Percentiles rank a stretch among this genome's conserved stretches.
Conservation (phyloP, 495 filamentous ascomycete genomes). For the Endocarpon pusillum region DNA sequence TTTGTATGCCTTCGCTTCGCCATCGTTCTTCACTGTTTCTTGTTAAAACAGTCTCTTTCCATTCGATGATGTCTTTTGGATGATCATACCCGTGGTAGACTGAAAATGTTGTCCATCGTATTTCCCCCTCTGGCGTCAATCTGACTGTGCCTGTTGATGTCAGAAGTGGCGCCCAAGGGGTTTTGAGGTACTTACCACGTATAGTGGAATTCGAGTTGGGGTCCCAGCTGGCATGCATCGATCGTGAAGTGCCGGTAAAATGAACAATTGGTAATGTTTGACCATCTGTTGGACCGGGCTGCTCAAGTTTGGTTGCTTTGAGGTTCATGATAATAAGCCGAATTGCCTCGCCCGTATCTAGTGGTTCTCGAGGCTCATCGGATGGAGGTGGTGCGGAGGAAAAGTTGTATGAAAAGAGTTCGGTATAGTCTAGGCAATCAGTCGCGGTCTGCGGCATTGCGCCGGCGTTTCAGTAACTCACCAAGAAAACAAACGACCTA, state of each 20-base stretch:
- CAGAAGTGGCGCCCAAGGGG: background rate
- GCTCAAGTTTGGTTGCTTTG: slow-evolving; percentile 31
- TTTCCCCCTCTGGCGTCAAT: slow-evolving; percentile 42
- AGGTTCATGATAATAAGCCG: slow-evolving; percentile 48
- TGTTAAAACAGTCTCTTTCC: background rate
- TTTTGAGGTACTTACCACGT: slow-evolving; percentile 16
- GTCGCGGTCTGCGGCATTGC: no score
- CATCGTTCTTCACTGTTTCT: slow-evolving; percentile 33
- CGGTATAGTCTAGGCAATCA: slow-evolving; percentile 44
- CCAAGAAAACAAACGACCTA: slow-evolving; percentile 33
- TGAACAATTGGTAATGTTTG: slow-evolving; percentile 36
- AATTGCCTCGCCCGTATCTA: slow-evolving; percentile 39
- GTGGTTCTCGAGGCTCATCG: slow-evolving; percentile 27
- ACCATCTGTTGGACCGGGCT: slow-evolving; percentile 30
- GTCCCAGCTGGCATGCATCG: slow-evolving; percentile 37
- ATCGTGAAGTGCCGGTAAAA: slow-evolving; percentile 37
- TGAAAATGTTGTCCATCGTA: slow-evolving; percentile 48
- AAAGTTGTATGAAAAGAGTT: slow-evolving; percentile 48
- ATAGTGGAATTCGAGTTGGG: slow-evolving; percentile 40
- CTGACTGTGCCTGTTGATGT: slow-evolving; percentile 34
- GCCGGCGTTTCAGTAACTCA: no score
- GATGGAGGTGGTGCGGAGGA: slow-evolving; percentile 12
- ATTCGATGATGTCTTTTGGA: background rate
- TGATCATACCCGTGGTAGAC: slow-evolving; percentile 29
- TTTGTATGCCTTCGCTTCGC: slow-evolving; percentile 47